A percentile compares a stretch with the other conserved stretches of the same genome.
Conservation (phyloP, 1,284 basidiomycete species). For the Laetiporus sulphureus region DNA sequence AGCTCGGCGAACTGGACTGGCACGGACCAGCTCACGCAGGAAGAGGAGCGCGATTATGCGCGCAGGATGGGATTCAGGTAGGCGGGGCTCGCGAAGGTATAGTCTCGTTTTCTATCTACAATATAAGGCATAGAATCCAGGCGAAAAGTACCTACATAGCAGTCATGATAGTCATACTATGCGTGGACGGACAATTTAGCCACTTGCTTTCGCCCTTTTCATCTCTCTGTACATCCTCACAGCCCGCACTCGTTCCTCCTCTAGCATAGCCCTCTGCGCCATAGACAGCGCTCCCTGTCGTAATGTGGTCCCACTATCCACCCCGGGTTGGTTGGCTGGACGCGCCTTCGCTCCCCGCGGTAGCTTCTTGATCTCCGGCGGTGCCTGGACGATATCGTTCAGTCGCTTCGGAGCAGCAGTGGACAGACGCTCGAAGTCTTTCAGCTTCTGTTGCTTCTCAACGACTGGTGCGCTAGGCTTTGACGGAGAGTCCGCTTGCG, state of each 20-base stretch:
- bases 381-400: constrained; percentile 65
- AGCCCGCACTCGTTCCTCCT: constrained; percentile 61
- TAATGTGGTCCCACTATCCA: constrained; percentile 13
- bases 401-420: constrained; percentile 57
- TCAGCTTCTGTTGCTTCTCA: constrained; percentile 25
- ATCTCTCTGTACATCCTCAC: constrained; percentile 63
- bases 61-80: constrained; percentile 78
- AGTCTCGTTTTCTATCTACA: too few species aligned
- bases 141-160: too few species aligned
- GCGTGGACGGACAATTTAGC: too few species aligned
- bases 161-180: too few species aligned
- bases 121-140: too few species aligned
- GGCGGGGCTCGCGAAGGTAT: neutral
- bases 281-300: constrained; percentile 54
- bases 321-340: constrained; percentile 16
- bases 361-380: constrained; percentile 42
- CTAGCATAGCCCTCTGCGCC: constrained; percentile 71
- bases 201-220: constrained; percentile 35
- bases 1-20: constrained; percentile 94
- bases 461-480: constrained; percentile 1
- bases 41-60: constrained; percentile 84
- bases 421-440: constrained; percentile 48
- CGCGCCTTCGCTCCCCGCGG: constrained; percentile 32
- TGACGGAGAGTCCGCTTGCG: constrained; percentile 7
- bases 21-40: constrained; percentile 72